Percentiles rank a stretch among this genome's conserved stretches.
Conservation (phyloP, 1,284 basidiomycete species). For the Leccinum holopus region DNA sequence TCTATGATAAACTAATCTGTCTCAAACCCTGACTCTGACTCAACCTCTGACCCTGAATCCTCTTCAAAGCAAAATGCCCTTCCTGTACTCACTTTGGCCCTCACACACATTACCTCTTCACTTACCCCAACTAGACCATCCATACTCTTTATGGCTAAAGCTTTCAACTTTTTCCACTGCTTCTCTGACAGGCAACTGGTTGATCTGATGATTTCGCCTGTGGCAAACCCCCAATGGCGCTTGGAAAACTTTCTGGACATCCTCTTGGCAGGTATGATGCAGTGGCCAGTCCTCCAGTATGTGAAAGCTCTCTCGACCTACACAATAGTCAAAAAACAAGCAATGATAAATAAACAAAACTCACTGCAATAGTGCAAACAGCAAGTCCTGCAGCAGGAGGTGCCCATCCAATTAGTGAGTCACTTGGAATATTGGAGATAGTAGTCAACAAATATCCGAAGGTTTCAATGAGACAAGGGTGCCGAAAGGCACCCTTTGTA, state of each 20-base stretch:
- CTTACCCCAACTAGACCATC: not conserved
- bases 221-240: not conserved
- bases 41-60: not conserved
- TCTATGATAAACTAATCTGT: too few species aligned
- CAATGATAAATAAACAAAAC: not conserved
- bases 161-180: not conserved
- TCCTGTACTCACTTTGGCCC: not conserved
- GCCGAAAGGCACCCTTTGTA: not conserved
- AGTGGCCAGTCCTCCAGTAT: not conserved
- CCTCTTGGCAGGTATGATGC: not conserved
- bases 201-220: not conserved
- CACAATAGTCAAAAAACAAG: not conserved
- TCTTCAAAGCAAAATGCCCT: not conserved
- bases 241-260: not conserved
- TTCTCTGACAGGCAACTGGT: not conserved
- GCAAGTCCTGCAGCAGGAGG: not conserved
- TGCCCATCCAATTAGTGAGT: not conserved
- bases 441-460: not conserved
- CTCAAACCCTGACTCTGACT: too few species aligned
- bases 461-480: not conserved
- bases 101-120: not conserved
- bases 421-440: not conserved
- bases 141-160: not conserved
- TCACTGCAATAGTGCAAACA: not conserved
- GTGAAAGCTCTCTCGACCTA: not conserved